Evolutionary conservation across 768 basidiomycete species (phyloP).

Genomic region (Suillus plorans): DNA sequence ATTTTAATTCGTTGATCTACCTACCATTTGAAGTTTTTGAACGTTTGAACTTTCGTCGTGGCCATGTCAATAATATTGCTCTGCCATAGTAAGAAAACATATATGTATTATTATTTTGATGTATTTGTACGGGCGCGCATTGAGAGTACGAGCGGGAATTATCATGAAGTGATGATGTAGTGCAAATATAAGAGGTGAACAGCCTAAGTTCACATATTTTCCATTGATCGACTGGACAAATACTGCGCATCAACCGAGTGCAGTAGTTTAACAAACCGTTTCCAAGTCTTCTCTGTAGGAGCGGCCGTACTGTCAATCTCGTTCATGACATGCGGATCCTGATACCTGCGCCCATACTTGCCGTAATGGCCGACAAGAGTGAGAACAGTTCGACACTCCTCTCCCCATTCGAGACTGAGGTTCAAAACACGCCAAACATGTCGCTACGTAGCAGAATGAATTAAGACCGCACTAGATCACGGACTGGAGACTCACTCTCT

Average conservation of each 20-base stretch:
- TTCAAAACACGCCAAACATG: slow-evolving; percentile 56
- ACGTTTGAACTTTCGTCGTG: too few relatives aligned
- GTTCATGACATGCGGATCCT: slow-evolving; percentile 48
- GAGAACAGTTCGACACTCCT: slow-evolving; percentile 51
- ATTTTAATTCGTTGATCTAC: neutral
- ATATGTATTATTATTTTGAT: neutral
- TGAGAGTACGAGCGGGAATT: neutral
- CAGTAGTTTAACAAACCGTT: slow-evolving; percentile 48
- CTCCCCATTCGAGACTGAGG: slow-evolving; percentile 41
- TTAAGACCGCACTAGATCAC: slow-evolving; percentile 1
- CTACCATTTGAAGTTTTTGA: too few relatives aligned
- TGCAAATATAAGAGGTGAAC: neutral
- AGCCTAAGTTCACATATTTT: neutral
- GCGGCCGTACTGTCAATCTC: slow-evolving; percentile 48
- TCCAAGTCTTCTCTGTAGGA: slow-evolving; percentile 47
- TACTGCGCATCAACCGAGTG: slow-evolving; percentile 42
- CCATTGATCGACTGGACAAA: neutral
- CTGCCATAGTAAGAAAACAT: neutral
- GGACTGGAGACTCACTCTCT: slow-evolving; percentile 38
- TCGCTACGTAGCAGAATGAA: slow-evolving; percentile 16
- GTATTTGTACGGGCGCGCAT: neutral
- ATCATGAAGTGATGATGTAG: neutral
- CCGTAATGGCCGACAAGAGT: slow-evolving; percentile 57
- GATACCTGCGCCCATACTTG: slow-evolving; percentile 45
- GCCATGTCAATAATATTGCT: neutral